Evolutionary conservation across 768 basidiomycete genomes (phyloP).

Genomic region (Clavulina sp.): DNA sequence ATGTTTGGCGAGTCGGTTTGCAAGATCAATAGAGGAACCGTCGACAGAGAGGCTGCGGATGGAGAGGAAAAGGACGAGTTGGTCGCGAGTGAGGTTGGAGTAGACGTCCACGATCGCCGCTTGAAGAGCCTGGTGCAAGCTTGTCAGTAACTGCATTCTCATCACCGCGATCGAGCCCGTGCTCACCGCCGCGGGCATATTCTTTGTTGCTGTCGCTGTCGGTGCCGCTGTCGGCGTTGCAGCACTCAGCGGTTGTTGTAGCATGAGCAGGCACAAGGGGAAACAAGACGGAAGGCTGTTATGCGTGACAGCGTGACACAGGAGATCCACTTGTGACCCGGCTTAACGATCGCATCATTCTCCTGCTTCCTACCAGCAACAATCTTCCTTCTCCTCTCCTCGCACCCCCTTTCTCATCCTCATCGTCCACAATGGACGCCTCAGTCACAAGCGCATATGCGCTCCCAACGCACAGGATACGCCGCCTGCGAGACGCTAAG

Average conservation of each 20-base stretch:
- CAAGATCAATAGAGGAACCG: slow-evolving; percentile 30
- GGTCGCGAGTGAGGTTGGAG: slow-evolving; percentile 1
- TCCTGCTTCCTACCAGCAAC: too few species aligned
- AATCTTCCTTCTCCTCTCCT: neutral
- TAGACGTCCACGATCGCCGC: slow-evolving; percentile 2
- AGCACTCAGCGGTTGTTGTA: too few species aligned
- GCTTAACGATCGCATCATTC: too few species aligned
- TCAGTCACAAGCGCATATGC: neutral
- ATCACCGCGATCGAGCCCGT: too few species aligned
- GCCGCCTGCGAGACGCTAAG: neutral
- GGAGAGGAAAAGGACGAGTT: slow-evolving; percentile 2
- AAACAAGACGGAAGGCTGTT: too few species aligned
- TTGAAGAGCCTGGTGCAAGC: neutral
- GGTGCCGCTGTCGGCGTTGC: too few species aligned
- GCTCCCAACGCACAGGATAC: neutral
- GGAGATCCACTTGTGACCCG: too few species aligned
- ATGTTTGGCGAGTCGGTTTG: slow-evolving; percentile 52
- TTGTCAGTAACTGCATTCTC: too few species aligned
- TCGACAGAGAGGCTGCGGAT: neutral
- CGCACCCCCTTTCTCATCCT: neutral
- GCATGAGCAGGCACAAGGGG: too few species aligned
- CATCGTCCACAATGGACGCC: neutral
- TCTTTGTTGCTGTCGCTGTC: too few species aligned
- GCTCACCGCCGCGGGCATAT: too few species aligned
- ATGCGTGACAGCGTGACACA: too few species aligned